Percentiles rank a stretch among this genome's conserved stretches.
Conservation (phyloP, 2,329 filamentous ascomycete genomes). For the Penicillium sp. region DNA sequence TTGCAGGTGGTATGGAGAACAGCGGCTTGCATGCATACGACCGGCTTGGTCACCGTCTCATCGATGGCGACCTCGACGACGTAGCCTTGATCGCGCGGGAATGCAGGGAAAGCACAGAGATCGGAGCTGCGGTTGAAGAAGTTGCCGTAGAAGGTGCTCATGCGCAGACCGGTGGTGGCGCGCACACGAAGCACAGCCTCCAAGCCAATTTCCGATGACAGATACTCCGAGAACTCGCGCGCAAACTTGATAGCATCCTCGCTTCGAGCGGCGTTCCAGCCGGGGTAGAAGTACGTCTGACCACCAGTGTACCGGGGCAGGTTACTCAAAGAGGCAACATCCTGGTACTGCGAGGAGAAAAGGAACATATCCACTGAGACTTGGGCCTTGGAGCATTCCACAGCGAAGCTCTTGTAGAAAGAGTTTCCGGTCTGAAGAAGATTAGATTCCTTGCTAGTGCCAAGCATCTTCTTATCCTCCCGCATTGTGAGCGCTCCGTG, state of each 20-base stretch:
- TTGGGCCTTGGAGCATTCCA: conserved; percentile 98
- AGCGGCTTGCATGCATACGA: conserved; percentile 87
- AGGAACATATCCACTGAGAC: conserved; percentile 98
- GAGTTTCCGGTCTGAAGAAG: conserved; percentile 87
- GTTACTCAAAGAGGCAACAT: conserved; percentile 93
- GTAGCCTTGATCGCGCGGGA: conserved; percentile 94
- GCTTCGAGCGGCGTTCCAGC: conserved; percentile 87
- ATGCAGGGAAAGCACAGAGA: conserved; percentile 94
- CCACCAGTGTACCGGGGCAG: conserved; percentile 65
- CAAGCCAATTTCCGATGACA: conserved; percentile 93
- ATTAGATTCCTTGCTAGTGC: conserved; percentile 83
- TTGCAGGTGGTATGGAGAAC: conserved; percentile 98
- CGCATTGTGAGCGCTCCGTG: conserved; percentile 86
- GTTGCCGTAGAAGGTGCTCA: conserved; percentile 98
- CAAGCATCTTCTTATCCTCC: conserved; percentile 92
- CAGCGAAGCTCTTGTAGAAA: conserved; percentile 98
- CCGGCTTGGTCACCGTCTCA: conserved; percentile 83
- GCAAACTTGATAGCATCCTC: conserved; percentile 98
- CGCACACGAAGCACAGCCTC: conserved; percentile 94
- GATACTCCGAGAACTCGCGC: conserved; percentile 89
- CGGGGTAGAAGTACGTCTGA: conserved; percentile 63
- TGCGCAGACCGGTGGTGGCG: conserved; percentile 86
- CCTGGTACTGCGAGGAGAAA: conserved; percentile 92
- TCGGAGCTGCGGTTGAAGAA: conserved; percentile 99
- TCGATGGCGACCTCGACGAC: conserved; percentile 98